Conservation (phyloP, 495 filamentous ascomycete genomes). For the Astrothelium subdiscretum region DNA sequence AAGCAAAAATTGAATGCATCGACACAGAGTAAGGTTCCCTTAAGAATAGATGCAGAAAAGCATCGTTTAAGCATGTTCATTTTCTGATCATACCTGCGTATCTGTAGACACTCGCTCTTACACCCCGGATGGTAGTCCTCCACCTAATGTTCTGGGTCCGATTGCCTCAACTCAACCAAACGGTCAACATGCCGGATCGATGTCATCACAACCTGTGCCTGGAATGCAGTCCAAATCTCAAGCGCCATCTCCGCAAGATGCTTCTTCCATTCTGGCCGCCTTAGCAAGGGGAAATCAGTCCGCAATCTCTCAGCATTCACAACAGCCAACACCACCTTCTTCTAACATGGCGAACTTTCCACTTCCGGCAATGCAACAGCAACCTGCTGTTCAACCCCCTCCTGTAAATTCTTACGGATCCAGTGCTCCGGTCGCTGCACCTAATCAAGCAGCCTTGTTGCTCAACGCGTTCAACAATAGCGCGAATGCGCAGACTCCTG, state of each 20-base stretch:
- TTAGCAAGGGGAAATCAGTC: conserved; percentile 17
- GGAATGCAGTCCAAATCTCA: neutral
- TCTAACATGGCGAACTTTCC: conserved; percentile 6
- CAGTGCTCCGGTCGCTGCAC: neutral
- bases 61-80: neutral
- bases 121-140: conserved; percentile 15
- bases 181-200: neutral
- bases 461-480: neutral
- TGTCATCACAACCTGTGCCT: neutral
- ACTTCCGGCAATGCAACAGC: neutral
- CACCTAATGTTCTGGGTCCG: neutral
- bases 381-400: neutral
- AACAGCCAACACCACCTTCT: conserved; percentile 6
- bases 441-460: neutral
- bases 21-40: conserved; percentile 18
- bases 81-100: neutral
- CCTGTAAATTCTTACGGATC: neutral
- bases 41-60: conserved; percentile 9
- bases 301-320: conserved; percentile 4
- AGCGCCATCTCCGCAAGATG: conserved; percentile 11
- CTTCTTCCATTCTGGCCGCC: conserved; percentile 21
- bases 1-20: conserved; percentile 63
- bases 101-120: conserved; percentile 6
- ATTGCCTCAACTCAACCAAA: neutral
- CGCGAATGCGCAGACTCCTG: neutral